phyloP scores from a whole-genome alignment of 164 flowering plant genomes.

The Echeveria elegans region DNA sequence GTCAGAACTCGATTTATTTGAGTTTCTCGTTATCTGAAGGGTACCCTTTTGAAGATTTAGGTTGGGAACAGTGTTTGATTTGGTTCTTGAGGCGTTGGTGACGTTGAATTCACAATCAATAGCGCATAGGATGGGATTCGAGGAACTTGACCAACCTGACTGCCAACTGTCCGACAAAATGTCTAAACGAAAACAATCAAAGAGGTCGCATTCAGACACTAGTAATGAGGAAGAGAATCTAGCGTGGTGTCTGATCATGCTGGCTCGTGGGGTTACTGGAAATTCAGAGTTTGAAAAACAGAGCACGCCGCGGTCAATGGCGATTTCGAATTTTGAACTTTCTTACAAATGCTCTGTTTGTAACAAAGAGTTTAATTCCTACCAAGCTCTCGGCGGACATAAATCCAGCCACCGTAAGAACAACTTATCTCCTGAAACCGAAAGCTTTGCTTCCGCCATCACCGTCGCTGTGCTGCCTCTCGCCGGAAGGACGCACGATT shows the following conservation, averaged over 20 bases:
- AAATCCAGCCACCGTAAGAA: constrained; percentile 21
- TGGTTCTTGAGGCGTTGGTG: background rate
- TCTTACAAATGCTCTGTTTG: constrained; percentile 21
- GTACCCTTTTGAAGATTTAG: background rate
- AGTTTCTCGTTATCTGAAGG: no score
- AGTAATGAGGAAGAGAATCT: background rate
- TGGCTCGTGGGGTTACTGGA: background rate
- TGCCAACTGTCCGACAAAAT: constrained; percentile 1
- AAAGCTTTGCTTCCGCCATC: constrained; percentile 13
- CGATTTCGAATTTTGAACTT: no score
- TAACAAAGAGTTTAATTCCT: constrained; percentile 16
- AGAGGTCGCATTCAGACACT: background rate
- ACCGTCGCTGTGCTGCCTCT: background rate
- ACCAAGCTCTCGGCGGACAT: constrained; percentile 24
- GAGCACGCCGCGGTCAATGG: constrained; percentile 7
- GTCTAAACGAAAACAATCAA: constrained; percentile 1
- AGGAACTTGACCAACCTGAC: background rate
- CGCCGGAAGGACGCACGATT: constrained; percentile 32
- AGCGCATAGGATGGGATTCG: background rate
- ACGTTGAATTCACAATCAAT: background rate
- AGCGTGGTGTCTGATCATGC: constrained; percentile 5
- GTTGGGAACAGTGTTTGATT: no score
- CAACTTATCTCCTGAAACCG: constrained; percentile 9
- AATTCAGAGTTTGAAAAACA: background rate
- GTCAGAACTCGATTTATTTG: no score